Evolutionary conservation across 2,329 filamentous ascomycete genomes (phyloP), one percentile per base, ranked within the genome.

Genomic region (Colletotrichum nymphaeae): DNA sequence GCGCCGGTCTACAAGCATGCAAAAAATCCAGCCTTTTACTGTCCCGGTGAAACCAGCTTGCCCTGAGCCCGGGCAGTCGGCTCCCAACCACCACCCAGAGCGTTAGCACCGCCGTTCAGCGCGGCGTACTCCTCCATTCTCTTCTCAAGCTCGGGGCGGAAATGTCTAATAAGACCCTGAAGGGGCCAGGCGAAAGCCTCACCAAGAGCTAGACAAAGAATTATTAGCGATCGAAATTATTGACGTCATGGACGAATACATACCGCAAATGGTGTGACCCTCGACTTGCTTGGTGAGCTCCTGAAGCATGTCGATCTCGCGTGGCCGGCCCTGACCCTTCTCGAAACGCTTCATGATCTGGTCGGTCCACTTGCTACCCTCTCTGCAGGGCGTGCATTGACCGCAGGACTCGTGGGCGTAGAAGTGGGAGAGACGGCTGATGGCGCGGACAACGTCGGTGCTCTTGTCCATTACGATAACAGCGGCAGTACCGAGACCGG

Each of bases 381-480:
- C 97, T 82, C 97, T 94, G 90, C 97, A 99, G n/a, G 97, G 97
- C 72, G 97, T 99, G 88, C 97, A 99, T 87, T 99, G 97, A 74
- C 97, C 97, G 84, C 97, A 99, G 77, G 93, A 95, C 88, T 99
- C 97, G 88, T 99, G 97, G 85, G 95, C 94, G 89, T 99, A 99
- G 88, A 99, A 99, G 84, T 96, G 94, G 80, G 94, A 94, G 78
- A 99, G 91, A 79, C 97, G 93, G 76, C 94, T 93, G 82, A 99
- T 98, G 81, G 95, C 94, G 76, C 96, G 93, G 77, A 99, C 95
- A 65, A 99, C 94, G 83, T 99, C 97, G 76, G 97, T 94, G 80
- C 93, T 96, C 90, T 98, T 97, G 87, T 99, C 97, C 94, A 99
- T 98, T 83, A 99, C 97, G 80, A 99, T 98, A 78, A 99, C 96